phyloP scores from a whole-genome alignment of 345 rosid genomes.

The Populus nigra region DNA sequence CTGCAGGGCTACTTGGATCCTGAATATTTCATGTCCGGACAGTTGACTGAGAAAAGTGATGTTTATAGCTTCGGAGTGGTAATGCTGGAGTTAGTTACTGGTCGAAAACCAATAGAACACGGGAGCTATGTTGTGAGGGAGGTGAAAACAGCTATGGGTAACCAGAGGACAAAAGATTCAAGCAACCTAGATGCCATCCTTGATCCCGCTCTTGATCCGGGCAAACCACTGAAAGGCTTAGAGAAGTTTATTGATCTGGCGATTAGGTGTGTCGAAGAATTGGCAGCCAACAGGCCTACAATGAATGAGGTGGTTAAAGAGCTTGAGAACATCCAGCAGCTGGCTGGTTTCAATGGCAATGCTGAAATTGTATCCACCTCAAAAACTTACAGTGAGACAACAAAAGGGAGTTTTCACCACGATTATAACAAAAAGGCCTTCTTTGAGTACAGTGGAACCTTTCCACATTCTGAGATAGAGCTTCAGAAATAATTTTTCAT shows the following conservation, averaged over 20 bases:
- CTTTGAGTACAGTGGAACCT: constrained; percentile 14
- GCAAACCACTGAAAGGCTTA: background rate
- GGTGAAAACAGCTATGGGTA: constrained; percentile 17
- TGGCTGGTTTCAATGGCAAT: constrained; percentile 57
- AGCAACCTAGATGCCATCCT: background rate
- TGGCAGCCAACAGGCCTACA: constrained; percentile 57
- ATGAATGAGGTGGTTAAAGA: constrained; percentile 77
- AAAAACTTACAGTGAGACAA: constrained; percentile 40
- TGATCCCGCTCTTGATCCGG: background rate
- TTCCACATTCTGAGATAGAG: constrained; percentile 9
- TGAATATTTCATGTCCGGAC: constrained; percentile 31
- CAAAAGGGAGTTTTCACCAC: constrained; percentile 29
- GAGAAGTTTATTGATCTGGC: background rate
- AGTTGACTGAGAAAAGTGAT: constrained; percentile 33
- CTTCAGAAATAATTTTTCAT: background rate
- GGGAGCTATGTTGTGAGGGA: constrained; percentile 28
- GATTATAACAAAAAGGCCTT: constrained; percentile 40
- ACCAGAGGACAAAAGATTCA: background rate
- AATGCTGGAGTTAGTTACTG: constrained; percentile 33
- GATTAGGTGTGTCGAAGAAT: constrained; percentile 54
- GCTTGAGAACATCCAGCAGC: constrained; percentile 65
- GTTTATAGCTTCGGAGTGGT: constrained; percentile 37
- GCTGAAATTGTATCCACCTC: constrained; percentile 57
- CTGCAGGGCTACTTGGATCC: constrained; percentile 38
- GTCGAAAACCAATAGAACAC: constrained; percentile 20